Percentiles rank a stretch among this genome's conserved stretches.
Evolutionary conservation across 768 basidiomycete genomes (phyloP).

Genomic region (Trametes meyenii): DNA sequence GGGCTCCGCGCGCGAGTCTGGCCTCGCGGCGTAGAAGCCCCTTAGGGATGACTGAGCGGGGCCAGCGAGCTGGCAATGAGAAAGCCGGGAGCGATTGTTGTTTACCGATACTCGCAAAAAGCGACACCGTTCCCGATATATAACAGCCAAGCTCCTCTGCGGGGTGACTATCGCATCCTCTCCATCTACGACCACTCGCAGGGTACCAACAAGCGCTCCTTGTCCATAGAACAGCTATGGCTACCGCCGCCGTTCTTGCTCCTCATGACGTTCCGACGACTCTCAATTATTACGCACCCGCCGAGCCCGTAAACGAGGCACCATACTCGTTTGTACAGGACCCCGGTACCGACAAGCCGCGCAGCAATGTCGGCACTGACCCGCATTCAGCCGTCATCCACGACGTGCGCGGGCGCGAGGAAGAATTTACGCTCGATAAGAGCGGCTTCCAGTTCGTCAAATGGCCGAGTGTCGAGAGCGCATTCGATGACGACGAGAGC

Average conservation of each 20-base stretch:
- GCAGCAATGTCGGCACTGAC: constrained; percentile 31
- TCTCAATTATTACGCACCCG: constrained; percentile 38
- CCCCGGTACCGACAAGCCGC: constrained; percentile 30
- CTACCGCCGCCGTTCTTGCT: constrained; percentile 31
- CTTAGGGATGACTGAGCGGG: constrained; percentile 10
- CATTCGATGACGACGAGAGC: constrained; percentile 41
- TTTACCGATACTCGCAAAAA: not conserved
- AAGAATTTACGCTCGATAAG: constrained; percentile 37
- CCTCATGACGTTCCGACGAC: constrained; percentile 39
- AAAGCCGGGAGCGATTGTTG: not conserved
- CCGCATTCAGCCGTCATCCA: constrained; percentile 22
- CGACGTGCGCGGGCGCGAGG: constrained; percentile 31
- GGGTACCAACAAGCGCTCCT: not conserved
- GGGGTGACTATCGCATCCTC: not conserved
- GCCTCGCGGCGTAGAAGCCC: not conserved
- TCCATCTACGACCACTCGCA: not conserved
- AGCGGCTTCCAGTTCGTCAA: constrained; percentile 46
- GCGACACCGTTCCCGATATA: not conserved
- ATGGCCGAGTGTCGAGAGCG: constrained; percentile 36
- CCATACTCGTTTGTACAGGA: constrained; percentile 38
- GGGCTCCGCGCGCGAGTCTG: not conserved
- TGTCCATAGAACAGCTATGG: constrained; percentile 5
- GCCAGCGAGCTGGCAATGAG: constrained; percentile 1
- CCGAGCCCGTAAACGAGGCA: constrained; percentile 25
- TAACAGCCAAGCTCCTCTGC: not conserved